These are phyloP conservation scores for Hericium alpestre DNA, from an alignment of 768 basidiomycete genomes.

Conservation along the genomic window DNA sequence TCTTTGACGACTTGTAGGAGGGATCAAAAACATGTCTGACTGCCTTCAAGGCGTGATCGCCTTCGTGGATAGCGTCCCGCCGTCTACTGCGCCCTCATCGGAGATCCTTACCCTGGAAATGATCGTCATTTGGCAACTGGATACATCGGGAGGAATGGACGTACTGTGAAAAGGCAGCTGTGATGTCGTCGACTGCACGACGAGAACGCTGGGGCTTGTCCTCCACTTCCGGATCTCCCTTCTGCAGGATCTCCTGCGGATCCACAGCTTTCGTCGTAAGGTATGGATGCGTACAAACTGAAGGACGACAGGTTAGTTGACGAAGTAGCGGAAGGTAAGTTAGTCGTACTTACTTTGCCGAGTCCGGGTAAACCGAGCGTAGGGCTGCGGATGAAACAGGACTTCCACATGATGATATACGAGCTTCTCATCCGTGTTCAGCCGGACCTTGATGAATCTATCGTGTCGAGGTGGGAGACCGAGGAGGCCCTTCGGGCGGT, in stretches of 20 bases:
- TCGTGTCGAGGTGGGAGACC: not conserved
- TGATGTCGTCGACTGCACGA: not conserved
- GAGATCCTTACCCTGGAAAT: not conserved
- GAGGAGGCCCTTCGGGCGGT: not conserved
- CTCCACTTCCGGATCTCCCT: too few species aligned
- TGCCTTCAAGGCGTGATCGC: not conserved
- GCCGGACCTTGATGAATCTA: not conserved
- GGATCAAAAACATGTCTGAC: not conserved
- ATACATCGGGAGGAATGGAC: not conserved
- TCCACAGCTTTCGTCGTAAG: too few species aligned
- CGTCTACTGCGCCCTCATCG: too few species aligned
- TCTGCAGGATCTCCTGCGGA: too few species aligned
- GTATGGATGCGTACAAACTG: not conserved
- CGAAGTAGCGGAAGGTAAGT: not conserved
- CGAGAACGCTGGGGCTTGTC: too few species aligned
- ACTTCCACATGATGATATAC: not conserved
- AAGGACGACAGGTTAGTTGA: not conserved
- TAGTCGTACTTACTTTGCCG: not conserved
- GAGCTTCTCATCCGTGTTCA: not conserved
- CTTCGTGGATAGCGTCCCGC: not conserved
- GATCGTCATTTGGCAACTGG: not conserved
- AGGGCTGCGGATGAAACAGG: not conserved
- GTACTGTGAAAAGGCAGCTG: not conserved
- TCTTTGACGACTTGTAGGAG: not conserved
- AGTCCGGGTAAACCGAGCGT: not conserved